Evolutionary conservation across 768 basidiomycete species (phyloP), one percentile per base, ranked within the genome.

Genomic region (Rubroboletus satanas): DNA sequence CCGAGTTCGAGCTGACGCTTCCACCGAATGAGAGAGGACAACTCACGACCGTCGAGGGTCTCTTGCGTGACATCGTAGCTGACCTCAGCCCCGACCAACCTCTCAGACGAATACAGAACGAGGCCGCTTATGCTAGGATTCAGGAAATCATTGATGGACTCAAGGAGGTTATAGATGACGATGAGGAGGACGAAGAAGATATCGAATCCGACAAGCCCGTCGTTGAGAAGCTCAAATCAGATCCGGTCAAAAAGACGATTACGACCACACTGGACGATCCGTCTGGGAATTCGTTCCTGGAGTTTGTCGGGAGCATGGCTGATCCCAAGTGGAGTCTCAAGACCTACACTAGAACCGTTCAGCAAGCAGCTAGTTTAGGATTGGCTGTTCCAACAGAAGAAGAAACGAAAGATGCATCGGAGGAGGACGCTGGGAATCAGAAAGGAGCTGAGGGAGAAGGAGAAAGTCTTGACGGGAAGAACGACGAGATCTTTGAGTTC

Each of bases 11-110:
- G 61, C 79, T 99, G 57, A 96, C 93, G 2, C 89, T 99, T 31
- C 97, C 97, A 0, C 77, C 90, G 7, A 66, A 66, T 1, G 83
- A 84, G 10, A 83, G 91, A 15, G 96, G 96, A 10, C 93, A 97
- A 66, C 82, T 99, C 12, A 98, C 96, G n/a, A 99, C 93, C 2
- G 82, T 98, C 45, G 97, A 99, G 70, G 96, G 97, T 36, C 82
- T 98, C 59, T 73, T 99, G 32, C 81, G 87, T 28, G 87, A 96
- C 60, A 84, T 93, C 41, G 75, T 90, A 31, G 73, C 85, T 0
- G 96, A 98, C 74, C 80, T 98, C 38, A 77, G 77, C 56, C 73
- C 79, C 54, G 88, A 93, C 56, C 96, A 98, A 65, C 89, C 93
- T 0, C 72, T 98, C 10, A 83, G 97, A 38, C 78, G 83, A 33